Conservation (phyloP, 129 eudicot genomes). For the Oenanthe sinensis region DNA sequence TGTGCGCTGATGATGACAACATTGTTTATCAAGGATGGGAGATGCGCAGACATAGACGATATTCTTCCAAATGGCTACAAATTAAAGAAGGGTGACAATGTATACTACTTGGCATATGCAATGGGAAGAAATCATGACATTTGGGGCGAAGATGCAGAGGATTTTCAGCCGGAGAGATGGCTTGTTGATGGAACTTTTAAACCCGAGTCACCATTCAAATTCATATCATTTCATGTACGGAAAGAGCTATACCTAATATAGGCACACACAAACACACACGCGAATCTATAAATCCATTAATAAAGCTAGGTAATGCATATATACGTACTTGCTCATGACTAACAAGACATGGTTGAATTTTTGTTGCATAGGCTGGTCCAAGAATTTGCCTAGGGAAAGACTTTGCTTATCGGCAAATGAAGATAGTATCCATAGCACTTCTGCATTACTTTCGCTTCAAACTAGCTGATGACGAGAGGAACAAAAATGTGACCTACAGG, state of each 20-base stretch:
- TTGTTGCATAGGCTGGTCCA: constrained; percentile 4
- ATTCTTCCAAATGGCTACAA: constrained; percentile 3
- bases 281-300: neutral
- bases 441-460: neutral
- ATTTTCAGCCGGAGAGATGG: neutral
- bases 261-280: neutral
- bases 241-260: neutral
- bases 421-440: constrained; percentile 7
- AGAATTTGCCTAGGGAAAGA: constrained; percentile 1
- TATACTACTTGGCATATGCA: constrained; percentile 8
- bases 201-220: constrained; percentile 7
- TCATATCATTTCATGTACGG: constrained; percentile 4
- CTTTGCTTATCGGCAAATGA: constrained; percentile 3
- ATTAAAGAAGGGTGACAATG: neutral
- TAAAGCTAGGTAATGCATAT: neutral
- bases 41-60: neutral
- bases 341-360: neutral
- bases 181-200: neutral
- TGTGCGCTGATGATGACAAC: neutral
- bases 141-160: constrained; percentile 7
- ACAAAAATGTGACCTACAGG: neutral
- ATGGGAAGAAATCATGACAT: neutral
- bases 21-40: neutral
- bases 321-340: neutral
- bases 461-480: constrained; percentile 3